Conservation (phyloP, 192 early-diverging fungal genomes). For the Entomortierella beljakovae region DNA sequence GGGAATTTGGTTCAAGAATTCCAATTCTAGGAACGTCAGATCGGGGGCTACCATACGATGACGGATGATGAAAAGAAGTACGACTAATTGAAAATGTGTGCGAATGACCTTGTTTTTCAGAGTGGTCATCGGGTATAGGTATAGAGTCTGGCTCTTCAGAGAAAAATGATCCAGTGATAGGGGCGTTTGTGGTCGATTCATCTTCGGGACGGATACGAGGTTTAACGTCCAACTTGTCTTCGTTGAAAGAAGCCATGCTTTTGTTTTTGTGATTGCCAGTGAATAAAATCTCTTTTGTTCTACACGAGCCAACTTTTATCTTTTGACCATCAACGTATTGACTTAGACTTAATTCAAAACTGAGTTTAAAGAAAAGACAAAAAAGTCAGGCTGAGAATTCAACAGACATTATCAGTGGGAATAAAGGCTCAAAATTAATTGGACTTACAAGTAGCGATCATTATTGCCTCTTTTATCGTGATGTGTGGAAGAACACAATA, state of each 20-base stretch:
- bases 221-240: conserved; percentile 41
- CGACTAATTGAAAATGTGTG: conserved; percentile 8
- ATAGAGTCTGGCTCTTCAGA: conserved; percentile 52
- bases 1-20: conserved; percentile 31
- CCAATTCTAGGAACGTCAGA: conserved; percentile 12
- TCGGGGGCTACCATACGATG: conserved; percentile 17
- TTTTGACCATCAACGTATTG: conserved; percentile 45
- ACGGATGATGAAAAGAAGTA: conserved; percentile 19
- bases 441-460: conserved; percentile 53
- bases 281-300: conserved; percentile 51
- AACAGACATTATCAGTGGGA: too few species aligned
- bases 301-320: conserved; percentile 41
- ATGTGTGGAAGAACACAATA: conserved; percentile 44
- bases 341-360: conserved; percentile 48
- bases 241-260: conserved; percentile 53
- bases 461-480: conserved; percentile 53
- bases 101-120: conserved; percentile 19
- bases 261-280: conserved; percentile 55
- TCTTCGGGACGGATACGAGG: conserved; percentile 23
- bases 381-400: too few species aligned
- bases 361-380: conserved; percentile 9
- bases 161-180: conserved; percentile 34
- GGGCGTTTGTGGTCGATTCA: conserved; percentile 8
- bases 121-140: conserved; percentile 34
- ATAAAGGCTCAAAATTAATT: too few species aligned